These are phyloP conservation scores for Claviceps quebecensis DNA, from an alignment of 2,329 filamentous ascomycete species.

Conservation along the genomic window DNA sequence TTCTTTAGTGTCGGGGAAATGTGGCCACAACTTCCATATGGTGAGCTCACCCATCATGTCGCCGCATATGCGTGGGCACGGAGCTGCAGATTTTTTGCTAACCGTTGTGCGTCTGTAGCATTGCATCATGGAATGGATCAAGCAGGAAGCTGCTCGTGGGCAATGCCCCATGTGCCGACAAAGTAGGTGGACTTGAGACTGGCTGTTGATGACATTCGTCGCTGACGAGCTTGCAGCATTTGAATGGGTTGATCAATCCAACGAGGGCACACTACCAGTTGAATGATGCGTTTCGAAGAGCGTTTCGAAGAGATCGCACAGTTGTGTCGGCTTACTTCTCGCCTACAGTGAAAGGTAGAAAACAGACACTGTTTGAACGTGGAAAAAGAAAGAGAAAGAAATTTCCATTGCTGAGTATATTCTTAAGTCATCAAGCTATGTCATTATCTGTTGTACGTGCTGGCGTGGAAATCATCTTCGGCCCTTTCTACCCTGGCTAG, in stretches of 20 bases:
- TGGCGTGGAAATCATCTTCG: not conserved
- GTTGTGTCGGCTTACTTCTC: not conserved
- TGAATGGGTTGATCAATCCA: conserved; percentile 25
- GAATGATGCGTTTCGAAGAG: conserved; percentile 10
- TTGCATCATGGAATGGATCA: conserved; percentile 91
- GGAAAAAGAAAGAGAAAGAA: too few species aligned
- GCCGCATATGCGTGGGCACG: not conserved
- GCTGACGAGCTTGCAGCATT: conserved; percentile 17
- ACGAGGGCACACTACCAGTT: conserved; percentile 15
- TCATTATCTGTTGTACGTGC: not conserved
- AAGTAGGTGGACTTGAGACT: conserved; percentile 35
- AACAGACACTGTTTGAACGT: too few species aligned
- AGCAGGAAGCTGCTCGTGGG: conserved; percentile 82
- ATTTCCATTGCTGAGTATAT: not conserved
- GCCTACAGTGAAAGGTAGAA: not conserved
- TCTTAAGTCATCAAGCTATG: not conserved
- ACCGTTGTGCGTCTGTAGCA: conserved; percentile 42
- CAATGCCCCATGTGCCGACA: conserved; percentile 98
- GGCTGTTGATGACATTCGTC: not conserved
- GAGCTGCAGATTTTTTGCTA: not conserved
- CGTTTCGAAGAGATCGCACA: not conserved
- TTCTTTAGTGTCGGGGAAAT: conserved; percentile 77
- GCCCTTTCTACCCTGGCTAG: not conserved
- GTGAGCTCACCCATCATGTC: conserved; percentile 32
- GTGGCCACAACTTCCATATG: conserved; percentile 97